phyloP scores from a whole-genome alignment of 2,329 filamentous ascomycete species.

The Alternaria dauci region DNA sequence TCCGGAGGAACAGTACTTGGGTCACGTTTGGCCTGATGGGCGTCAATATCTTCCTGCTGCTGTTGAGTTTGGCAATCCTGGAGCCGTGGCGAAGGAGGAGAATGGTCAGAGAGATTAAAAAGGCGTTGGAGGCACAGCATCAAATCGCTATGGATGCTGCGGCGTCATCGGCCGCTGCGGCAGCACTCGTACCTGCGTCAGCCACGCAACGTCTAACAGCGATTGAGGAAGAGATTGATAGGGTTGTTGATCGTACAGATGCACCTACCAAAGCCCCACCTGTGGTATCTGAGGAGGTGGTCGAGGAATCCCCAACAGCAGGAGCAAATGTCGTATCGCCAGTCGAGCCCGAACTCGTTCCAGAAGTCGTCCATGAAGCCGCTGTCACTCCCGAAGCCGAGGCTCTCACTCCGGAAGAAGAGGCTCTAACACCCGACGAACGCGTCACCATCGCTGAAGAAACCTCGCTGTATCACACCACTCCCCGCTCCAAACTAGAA shows the following conservation, averaged over 20 bases:
- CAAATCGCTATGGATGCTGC: conserved; percentile 27
- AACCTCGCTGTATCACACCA: conserved; percentile 13
- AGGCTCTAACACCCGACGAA: conserved; percentile 18
- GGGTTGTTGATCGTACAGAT: conserved; percentile 20
- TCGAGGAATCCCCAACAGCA: conserved; percentile 22
- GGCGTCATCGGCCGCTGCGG: neutral
- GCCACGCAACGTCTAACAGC: conserved; percentile 9
- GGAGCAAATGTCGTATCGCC: conserved; percentile 7
- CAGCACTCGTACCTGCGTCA: conserved; percentile 11
- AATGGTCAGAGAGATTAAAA: conserved; percentile 77
- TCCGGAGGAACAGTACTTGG: conserved; percentile 95
- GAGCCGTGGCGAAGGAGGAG: conserved; percentile 89
- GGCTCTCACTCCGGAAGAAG: conserved; percentile 18
- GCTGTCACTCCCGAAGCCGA: conserved; percentile 7
- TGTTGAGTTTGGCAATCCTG: conserved; percentile 85
- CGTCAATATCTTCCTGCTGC: conserved; percentile 87
- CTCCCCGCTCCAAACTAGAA: conserved; percentile 16
- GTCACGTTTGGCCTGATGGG: conserved; percentile 99
- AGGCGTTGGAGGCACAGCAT: conserved; percentile 45
- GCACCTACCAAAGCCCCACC: conserved; percentile 5
- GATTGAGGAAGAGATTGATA: conserved; percentile 34
- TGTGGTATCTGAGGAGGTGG: conserved; percentile 7
- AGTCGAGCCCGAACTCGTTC: conserved; percentile 8
- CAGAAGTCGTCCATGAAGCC: conserved; percentile 7
- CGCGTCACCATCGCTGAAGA: conserved; percentile 28